Percentiles rank a stretch among this genome's conserved stretches.
phyloP scores from a whole-genome alignment of 2,329 filamentous ascomycete genomes.

The Aspergillus spinulosporus region DNA sequence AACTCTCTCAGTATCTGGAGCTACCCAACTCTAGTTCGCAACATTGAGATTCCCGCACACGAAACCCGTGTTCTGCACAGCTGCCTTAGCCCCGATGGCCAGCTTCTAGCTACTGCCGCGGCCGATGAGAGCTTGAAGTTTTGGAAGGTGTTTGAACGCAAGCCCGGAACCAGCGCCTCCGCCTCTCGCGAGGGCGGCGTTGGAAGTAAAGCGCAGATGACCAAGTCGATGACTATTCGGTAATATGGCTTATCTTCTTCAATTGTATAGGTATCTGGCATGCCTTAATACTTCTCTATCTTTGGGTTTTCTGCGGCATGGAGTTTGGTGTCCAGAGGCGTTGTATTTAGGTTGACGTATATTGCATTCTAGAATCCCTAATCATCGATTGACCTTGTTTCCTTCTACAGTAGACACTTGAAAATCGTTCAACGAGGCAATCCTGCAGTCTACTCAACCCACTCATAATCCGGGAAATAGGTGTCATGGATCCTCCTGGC shows the following conservation, averaged over 20 bases:
- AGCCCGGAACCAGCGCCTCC: constrained; percentile 70
- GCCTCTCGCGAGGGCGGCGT: constrained; percentile 64
- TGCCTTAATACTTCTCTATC: constrained; percentile 3
- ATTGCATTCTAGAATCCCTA: constrained; percentile 6
- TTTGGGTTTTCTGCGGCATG: constrained; percentile 5
- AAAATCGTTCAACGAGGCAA: background rate
- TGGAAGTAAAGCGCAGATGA: constrained; percentile 77
- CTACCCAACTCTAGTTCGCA: constrained; percentile 95
- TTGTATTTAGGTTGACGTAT: constrained; percentile 19
- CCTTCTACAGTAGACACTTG: background rate
- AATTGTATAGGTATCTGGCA: constrained; percentile 9
- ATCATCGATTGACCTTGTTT: background rate
- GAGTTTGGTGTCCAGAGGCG: constrained; percentile 10
- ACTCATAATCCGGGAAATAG: constrained; percentile 62
- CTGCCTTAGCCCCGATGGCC: constrained; percentile 93
- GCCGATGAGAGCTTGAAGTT: constrained; percentile 98
- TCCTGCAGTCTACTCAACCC: constrained; percentile 20
- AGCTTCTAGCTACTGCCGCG: constrained; percentile 94
- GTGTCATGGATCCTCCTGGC: constrained; percentile 55
- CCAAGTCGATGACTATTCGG: constrained; percentile 93
- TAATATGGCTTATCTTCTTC: constrained; percentile 46
- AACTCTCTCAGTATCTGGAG: constrained; percentile 99
- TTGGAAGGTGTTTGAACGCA: constrained; percentile 99
- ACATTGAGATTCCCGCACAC: constrained; percentile 95
- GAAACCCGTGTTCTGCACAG: constrained; percentile 96